Conservation (phyloP, 2,329 filamentous ascomycete genomes). For the Fusarium bactridioides region DNA sequence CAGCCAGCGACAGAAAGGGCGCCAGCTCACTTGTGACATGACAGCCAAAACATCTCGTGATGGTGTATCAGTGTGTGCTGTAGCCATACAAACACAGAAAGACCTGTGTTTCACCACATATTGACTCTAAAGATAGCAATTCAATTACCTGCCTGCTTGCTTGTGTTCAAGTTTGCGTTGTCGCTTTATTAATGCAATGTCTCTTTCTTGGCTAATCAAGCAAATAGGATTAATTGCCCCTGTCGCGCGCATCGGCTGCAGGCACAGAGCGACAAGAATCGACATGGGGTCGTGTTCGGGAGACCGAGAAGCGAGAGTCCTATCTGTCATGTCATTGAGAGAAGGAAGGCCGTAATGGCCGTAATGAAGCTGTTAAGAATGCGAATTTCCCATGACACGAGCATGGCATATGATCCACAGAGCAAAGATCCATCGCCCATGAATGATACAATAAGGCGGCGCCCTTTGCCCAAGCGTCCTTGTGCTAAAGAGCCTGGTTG, state of each 20-base stretch:
- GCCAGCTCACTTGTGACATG: slow-evolving; percentile 12
- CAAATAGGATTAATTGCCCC: slow-evolving; percentile 7
- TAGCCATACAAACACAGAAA: not conserved
- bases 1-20: not conserved
- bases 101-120: slow-evolving; percentile 25
- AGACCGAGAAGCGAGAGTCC: not conserved
- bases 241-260: slow-evolving; percentile 11
- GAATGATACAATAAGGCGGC: not conserved
- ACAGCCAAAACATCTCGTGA: not conserved
- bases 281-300: slow-evolving; percentile 19
- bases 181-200: not conserved
- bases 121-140: slow-evolving; percentile 29
- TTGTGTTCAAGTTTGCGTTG: not conserved
- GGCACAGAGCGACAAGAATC: not conserved
- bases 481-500: not conserved
- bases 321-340: not conserved
- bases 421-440: not conserved
- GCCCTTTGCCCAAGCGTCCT: not conserved
- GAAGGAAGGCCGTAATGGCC: not conserved
- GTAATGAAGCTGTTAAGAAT: slow-evolving; percentile 1
- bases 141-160: not conserved
- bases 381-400: slow-evolving; percentile 19
- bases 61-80: slow-evolving; percentile 1
- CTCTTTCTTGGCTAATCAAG: slow-evolving; percentile 5
- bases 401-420: slow-evolving; percentile 12